phyloP scores from a whole-genome alignment of 352 stramenopile genomes.

The Phytophthora aleatoria region DNA sequence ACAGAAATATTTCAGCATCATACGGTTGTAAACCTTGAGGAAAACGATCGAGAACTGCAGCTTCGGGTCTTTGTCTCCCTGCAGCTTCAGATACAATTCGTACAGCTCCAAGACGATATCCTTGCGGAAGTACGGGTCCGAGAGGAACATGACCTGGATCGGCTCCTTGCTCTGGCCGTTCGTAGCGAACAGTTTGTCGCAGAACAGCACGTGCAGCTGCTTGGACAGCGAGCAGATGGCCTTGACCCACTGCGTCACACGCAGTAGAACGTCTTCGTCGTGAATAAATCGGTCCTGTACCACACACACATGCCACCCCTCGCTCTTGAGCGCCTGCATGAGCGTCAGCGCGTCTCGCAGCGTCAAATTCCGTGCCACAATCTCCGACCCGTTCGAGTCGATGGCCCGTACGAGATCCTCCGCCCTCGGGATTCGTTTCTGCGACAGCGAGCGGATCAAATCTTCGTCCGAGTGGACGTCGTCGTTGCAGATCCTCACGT shows the following conservation, averaged over 20 bases:
- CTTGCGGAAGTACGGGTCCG: slow-evolving; percentile 96
- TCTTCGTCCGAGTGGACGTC: slow-evolving; percentile 99
- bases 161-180: slow-evolving; percentile 56
- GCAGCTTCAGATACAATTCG: slow-evolving; percentile 94
- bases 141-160: slow-evolving; percentile 91
- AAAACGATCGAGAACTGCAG: slow-evolving; percentile 91
- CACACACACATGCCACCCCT: slow-evolving; percentile 87
- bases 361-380: slow-evolving; percentile 59
- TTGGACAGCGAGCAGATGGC: slow-evolving; percentile 60
- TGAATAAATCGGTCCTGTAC: slow-evolving; percentile 73
- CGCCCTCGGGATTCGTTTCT: slow-evolving; percentile 68
- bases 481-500: slow-evolving; percentile 97
- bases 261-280: slow-evolving; percentile 69
- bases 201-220: slow-evolving; percentile 70
- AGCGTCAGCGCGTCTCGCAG: slow-evolving; percentile 67
- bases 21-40: slow-evolving; percentile 80
- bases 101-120: slow-evolving; percentile 91
- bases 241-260: slow-evolving; percentile 81
- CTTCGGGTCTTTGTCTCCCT: slow-evolving; percentile 96
- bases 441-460: slow-evolving; percentile 91
- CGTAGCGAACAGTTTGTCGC: slow-evolving; percentile 65
- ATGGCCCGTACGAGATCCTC: slow-evolving; percentile 71
- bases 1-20: slow-evolving; percentile 90
- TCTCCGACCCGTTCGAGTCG: slow-evolving; percentile 76
- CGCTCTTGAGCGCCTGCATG: slow-evolving; percentile 78